Evolutionary conservation across 345 rosid species (phyloP).

Genomic region (Nephelium lappaceum): DNA sequence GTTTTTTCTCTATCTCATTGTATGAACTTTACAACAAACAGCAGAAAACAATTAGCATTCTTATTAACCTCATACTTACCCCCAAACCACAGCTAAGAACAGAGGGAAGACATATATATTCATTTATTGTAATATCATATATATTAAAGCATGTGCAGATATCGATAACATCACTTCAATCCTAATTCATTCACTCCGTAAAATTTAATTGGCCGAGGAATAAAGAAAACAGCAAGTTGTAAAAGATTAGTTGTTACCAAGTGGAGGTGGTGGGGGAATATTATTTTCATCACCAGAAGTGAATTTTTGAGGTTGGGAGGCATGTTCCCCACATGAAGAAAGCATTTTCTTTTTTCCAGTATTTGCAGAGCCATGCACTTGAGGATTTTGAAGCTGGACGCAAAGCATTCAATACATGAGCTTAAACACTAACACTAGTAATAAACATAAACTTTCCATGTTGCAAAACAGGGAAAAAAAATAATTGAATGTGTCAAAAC

Average conservation of each 20-base stretch:
- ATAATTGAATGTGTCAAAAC: background rate
- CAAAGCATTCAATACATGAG: constrained; percentile 11
- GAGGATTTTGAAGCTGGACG: constrained; percentile 35
- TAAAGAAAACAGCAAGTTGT: background rate
- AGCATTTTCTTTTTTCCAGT: constrained; percentile 19
- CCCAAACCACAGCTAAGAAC: background rate
- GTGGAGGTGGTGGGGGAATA: constrained; percentile 62
- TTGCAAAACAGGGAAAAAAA: background rate
- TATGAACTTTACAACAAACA: no score
- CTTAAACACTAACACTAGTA: background rate
- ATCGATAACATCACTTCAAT: background rate
- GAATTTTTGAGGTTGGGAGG: constrained; percentile 21
- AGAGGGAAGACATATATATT: background rate
- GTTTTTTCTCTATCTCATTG: no score
- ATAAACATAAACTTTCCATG: background rate
- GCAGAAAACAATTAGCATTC: no score
- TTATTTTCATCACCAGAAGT: constrained; percentile 23
- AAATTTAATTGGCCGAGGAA: background rate
- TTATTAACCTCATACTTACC: no score
- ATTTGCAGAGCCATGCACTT: constrained; percentile 13
- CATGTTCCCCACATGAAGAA: constrained; percentile 17
- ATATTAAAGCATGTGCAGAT: constrained; percentile 2
- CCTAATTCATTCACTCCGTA: background rate
- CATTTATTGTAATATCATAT: no score
- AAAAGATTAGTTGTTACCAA: constrained; percentile 48